Evolutionary conservation across 2,329 filamentous ascomycete species (phyloP), one percentile per base, ranked within the genome.

Genomic region (Trichoderma asperellum): DNA sequence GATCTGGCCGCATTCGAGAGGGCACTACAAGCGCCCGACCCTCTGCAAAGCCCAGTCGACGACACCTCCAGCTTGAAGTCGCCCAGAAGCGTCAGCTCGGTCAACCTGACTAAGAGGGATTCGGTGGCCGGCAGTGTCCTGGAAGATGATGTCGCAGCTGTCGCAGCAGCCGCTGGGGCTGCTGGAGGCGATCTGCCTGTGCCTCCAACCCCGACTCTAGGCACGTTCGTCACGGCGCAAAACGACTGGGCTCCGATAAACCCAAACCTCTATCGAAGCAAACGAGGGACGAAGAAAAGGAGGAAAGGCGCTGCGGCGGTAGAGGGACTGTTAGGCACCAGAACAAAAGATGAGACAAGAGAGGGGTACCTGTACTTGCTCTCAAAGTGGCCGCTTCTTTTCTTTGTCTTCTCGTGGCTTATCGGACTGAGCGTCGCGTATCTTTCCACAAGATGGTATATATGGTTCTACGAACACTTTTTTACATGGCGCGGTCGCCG

Each of bases 221-320:
- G 80, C 49, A 81, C 88, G 61, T 94, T 94, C 77, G 93, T 98
- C 75, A 92, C 93, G 4, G 95, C 96, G 52, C 89, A 96, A 77
- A 97, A 97, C 79, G 96, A 99, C 83, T 99, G 96, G 96, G 90
- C 92, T 18, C 96, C 96, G 0, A 88, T 98, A 14, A 90, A 92
- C 74, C 88, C 95, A 77, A 89, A 87, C 69, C 85, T 94, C 27
- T 77, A 82, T 74, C 74, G 74, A 16, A 72, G 71, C 63, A 83
- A 79, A 75, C 77, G 79, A 76, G 78, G 74, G 75, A 81, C 71
- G 82, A 71, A 75, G 70, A 80, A 76, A 71, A 78, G 76, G 74
- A 81, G 76, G 69, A 77, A 82, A 47, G 78, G 74, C 43, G 76
- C 75, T 69, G 84, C 82, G 35, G 76, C 77, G 0, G 79, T 78